Base-by-base conservation (phyloP, 768 basidiomycete species). In the Termitomyces sp. region DNA sequence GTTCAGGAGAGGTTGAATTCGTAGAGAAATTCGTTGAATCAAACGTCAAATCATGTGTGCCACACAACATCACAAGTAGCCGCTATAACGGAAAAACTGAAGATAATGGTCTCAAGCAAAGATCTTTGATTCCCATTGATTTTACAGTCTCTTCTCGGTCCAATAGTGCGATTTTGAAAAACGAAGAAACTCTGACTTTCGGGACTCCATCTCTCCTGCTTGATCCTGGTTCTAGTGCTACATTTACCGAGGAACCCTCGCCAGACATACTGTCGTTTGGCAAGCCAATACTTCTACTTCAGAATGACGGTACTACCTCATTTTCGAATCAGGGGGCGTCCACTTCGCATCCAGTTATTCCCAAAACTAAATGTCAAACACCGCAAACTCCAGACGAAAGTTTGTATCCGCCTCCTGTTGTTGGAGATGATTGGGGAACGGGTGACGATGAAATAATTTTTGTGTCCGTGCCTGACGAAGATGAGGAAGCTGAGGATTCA, bases 401-500 rank as follows among this genome's bases (percentile, higher is more conserved):
- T 57, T 66, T 74, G 34, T 71, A 74, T 54, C 56, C 74, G 10
- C 71, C 71, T 14, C 53, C 68, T 53, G 72, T 72, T 59, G 43
- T 69, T 31, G 77, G 76, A 17, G 81, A 81, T 37, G 85, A 86
- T 7, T 92, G 91, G 91, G 83, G 77, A 47, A 85, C 77, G 67
- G 89, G 84, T 11, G 91, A 93, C 65, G 92, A 94, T 64, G 92
- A 79, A 63, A 65, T 62, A 49, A 70, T 59, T 6, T 69, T 63
- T 32, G 53, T 61, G 12, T 43, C 49, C 25, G 48, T 56, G 20
- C 57, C 59, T 29, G 61, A 70, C 15, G 69, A 72, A n/a, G 65
- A 73, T 17, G 70, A 71, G 25, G 72, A 51, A 14, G 15, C n/a
- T 4, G 48, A 59, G n/a, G 38, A 20, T 42, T 4, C 32, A n/a